Evolutionary conservation across 2,329 filamentous ascomycete genomes (phyloP).

Genomic region (Xylaria digitata): DNA sequence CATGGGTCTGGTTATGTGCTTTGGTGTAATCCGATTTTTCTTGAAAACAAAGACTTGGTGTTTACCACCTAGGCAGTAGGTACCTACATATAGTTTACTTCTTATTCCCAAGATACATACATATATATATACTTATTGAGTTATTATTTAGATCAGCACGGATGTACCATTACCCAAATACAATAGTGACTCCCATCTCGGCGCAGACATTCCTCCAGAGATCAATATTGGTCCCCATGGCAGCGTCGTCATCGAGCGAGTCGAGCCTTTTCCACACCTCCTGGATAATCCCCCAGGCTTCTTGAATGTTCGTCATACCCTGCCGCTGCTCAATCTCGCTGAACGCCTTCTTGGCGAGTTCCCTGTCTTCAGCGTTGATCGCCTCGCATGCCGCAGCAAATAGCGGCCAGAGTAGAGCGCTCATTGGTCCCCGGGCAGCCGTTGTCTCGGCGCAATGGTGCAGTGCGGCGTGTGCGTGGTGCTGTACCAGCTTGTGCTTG

Average conservation of each 20-base stretch:
- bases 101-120: no score
- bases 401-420: constrained; percentile 72
- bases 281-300: constrained; percentile 69
- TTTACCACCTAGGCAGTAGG: no score
- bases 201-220: constrained; percentile 68
- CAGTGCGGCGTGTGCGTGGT: constrained; percentile 62
- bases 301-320: constrained; percentile 73
- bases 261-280: constrained; percentile 70
- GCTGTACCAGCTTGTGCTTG: constrained; percentile 63
- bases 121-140: no score
- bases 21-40: background rate
- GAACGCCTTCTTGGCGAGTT: constrained; percentile 64
- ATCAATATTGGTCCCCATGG: constrained; percentile 50
- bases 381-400: constrained; percentile 74
- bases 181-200: constrained; percentile 68
- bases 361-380: constrained; percentile 59
- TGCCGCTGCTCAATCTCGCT: constrained; percentile 65
- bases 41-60: no score
- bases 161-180: constrained; percentile 62
- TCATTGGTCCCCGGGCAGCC: constrained; percentile 68
- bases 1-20: background rate
- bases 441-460: constrained; percentile 67
- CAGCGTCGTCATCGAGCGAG: constrained; percentile 42
- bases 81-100: no score
- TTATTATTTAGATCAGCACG: background rate